Conservation (phyloP, 768 basidiomycete species). For the Mycena latifolia region DNA sequence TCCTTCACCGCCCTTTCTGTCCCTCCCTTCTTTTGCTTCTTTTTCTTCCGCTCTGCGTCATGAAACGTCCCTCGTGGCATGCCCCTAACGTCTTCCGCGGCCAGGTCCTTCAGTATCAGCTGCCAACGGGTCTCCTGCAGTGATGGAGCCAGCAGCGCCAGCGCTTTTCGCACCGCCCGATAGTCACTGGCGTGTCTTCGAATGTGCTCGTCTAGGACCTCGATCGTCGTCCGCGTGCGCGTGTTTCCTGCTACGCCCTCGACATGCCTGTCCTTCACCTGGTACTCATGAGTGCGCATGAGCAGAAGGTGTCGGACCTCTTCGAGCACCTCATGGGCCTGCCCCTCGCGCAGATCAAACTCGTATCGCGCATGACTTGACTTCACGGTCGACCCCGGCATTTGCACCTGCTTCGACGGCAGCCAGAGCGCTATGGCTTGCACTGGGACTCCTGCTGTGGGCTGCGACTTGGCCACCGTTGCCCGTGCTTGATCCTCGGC, state of each 20-base stretch:
- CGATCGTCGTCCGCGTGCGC: slow-evolving; percentile 33
- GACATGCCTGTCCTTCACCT: slow-evolving; percentile 36
- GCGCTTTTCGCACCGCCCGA: slow-evolving; percentile 31
- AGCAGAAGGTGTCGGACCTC: slow-evolving; percentile 38
- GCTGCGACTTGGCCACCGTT: too few relatives aligned
- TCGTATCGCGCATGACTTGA: slow-evolving; percentile 34
- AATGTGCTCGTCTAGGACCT: slow-evolving; percentile 32
- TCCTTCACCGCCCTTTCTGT: too few relatives aligned
- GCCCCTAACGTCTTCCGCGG: too few relatives aligned
- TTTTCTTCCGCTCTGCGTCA: too few relatives aligned
- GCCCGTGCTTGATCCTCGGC: too few relatives aligned
- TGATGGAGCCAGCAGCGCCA: slow-evolving; percentile 11
- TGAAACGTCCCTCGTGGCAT: too few relatives aligned
- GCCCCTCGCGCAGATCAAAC: slow-evolving; percentile 37
- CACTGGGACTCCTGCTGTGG: too few relatives aligned
- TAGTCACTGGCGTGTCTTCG: slow-evolving; percentile 33
- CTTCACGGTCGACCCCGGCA: background rate
- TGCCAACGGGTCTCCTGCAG: slow-evolving; percentile 31
- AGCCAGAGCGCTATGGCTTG: too few relatives aligned
- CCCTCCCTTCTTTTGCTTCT: too few relatives aligned
- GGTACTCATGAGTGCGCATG: slow-evolving; percentile 33
- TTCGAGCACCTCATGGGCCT: slow-evolving; percentile 41
- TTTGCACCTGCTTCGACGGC: too few relatives aligned
- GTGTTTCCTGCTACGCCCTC: slow-evolving; percentile 41
- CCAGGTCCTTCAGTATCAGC: too few relatives aligned